Evolutionary conservation across 2,329 filamentous ascomycete genomes (phyloP).

Genomic region (Davidsoniella eucalypti): DNA sequence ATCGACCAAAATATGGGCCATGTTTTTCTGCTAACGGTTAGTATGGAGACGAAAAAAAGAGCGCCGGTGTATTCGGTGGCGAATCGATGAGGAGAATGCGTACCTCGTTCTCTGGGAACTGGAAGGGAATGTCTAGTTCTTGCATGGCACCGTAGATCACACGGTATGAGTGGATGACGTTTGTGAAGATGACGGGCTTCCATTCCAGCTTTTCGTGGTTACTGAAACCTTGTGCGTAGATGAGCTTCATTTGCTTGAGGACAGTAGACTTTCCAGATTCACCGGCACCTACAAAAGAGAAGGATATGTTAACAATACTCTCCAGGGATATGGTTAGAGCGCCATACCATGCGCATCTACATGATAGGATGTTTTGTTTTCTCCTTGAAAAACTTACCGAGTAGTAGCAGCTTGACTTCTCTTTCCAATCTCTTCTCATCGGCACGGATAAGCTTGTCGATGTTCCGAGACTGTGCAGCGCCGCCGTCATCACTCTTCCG

Average conservation of each 20-base stretch:
- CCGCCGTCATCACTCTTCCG: constrained; percentile 34
- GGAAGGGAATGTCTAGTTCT: constrained; percentile 64
- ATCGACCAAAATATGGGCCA: constrained; percentile 60
- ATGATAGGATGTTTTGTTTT: background rate
- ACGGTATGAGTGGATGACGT: constrained; percentile 83
- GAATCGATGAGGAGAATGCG: background rate
- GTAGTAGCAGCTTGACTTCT: constrained; percentile 83
- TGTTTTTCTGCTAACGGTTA: constrained; percentile 46
- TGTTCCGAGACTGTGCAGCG: constrained; percentile 48
- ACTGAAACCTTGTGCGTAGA: constrained; percentile 84
- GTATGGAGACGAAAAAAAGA: constrained; percentile 9
- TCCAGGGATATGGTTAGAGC: constrained; percentile 15
- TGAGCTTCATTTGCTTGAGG: constrained; percentile 97
- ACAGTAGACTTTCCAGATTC: constrained; percentile 88
- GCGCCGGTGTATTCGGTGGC: background rate
- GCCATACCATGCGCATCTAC: background rate
- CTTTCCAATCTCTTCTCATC: constrained; percentile 77
- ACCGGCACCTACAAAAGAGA: constrained; percentile 53
- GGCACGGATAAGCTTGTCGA: constrained; percentile 69
- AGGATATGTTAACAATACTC: constrained; percentile 13
- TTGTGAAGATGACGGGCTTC: constrained; percentile 90
- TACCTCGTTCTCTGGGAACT: constrained; percentile 65
- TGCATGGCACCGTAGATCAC: constrained; percentile 83
- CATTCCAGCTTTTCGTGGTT: constrained; percentile 82
- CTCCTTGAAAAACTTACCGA: constrained; percentile 43